Base-by-base conservation (phyloP, 441 rosid species). In the Bocquillonia castaneifolia region DNA sequence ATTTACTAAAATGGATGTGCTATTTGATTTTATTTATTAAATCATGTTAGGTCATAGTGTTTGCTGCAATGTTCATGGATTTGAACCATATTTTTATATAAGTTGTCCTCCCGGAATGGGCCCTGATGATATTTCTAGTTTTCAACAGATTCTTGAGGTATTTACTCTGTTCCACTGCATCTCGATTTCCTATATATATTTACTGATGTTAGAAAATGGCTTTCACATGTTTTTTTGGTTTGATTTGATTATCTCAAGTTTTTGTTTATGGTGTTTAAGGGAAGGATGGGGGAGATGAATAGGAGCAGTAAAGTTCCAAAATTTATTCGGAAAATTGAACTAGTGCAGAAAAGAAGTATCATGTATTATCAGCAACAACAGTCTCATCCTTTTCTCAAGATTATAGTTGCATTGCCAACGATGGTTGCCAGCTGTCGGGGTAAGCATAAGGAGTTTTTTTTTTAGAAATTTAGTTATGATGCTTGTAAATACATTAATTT, bases 361-460 rank as follows among this genome's bases (percentile, higher is more conserved):
- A 92, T 94, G 99, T 84, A 87, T 79, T 94, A 94, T 76, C 99
- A 94, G 74, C 88, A 85, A 69, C 90, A 90, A 71, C 72, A 78
- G 56, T 92, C 90, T 51, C 90, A 87, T 73, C 76, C 89, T 65
- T 94, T 92, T 76, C 86, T 94, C 34, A 92, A 87, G 87, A 94
- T 94, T 64, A 88, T 91, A 39, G 97, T 94, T 73, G 89, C 98
- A 60, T 73, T 94, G 81, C 99, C 99, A 7, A 87, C 92, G 18
- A 87, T 94, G 98, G 99, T 94, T 69, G 69, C 96, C 68, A 78
- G 85, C 75, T 94, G 98, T 66, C 96, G 97, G 17, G 93, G 99
- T 94, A 88, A 73, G 76, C 59, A 32, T 70, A 44, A 51, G 73
- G 20, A 28, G 22, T 54, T 50, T 62, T 61, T 53, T 17, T 22